Conservation (phyloP, 345 rosid species). For the Acer yangbiense region DNA sequence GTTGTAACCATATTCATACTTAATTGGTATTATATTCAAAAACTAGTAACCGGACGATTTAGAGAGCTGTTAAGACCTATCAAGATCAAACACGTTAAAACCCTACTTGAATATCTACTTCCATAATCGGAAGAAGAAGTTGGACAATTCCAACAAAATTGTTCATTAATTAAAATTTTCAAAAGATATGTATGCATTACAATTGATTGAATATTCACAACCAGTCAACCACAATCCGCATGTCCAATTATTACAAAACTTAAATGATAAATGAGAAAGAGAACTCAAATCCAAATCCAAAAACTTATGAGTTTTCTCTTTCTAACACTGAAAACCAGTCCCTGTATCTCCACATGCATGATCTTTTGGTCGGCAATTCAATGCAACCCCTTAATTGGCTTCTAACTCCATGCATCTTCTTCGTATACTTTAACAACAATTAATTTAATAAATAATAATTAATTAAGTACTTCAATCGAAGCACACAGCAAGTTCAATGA, state of each 20-base stretch:
- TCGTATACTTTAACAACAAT: background rate
- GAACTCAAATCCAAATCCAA: too few relatives aligned
- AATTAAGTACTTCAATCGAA: slow-evolving; percentile 16
- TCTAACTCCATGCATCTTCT: background rate
- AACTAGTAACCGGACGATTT: too few relatives aligned
- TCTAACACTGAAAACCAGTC: background rate
- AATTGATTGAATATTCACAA: background rate
- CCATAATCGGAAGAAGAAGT: too few relatives aligned
- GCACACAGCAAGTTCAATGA: slow-evolving; percentile 37
- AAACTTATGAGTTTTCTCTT: too few relatives aligned
- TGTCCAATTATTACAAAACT: background rate
- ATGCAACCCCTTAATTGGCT: slow-evolving; percentile 25
- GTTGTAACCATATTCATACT: too few relatives aligned
- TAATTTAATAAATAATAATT: background rate
- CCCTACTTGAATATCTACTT: too few relatives aligned
- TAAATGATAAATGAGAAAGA: background rate
- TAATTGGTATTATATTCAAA: too few relatives aligned
- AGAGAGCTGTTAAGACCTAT: too few relatives aligned
- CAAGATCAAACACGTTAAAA: too few relatives aligned
- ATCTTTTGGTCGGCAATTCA: slow-evolving; percentile 30
- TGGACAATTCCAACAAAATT: too few relatives aligned
- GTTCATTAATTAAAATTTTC: too few relatives aligned
- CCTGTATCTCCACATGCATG: slow-evolving; percentile 22
- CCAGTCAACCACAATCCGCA: background rate
- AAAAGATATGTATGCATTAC: too few relatives aligned